phyloP scores from a whole-genome alignment of 2,329 filamentous ascomycete genomes.

The Trichoderma brevicompactum region DNA sequence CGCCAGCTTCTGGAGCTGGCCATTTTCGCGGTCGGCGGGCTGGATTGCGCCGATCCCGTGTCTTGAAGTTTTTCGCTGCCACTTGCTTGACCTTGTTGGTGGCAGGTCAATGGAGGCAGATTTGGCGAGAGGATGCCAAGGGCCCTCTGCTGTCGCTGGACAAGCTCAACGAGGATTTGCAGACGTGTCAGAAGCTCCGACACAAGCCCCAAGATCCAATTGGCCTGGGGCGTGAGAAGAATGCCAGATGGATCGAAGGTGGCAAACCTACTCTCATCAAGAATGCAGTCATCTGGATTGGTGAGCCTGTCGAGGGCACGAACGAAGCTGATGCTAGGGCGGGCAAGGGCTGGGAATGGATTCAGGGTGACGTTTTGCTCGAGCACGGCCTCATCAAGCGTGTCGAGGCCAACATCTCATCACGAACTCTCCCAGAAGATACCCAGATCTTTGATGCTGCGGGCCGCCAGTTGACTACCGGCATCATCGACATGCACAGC shows the following conservation, averaged over 20 bases:
- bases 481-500: constrained; percentile 74
- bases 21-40: constrained; percentile 35
- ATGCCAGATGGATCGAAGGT: constrained; percentile 63
- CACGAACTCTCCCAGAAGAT: constrained; percentile 50
- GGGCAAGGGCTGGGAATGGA: constrained; percentile 66
- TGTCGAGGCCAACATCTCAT: constrained; percentile 52
- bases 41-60: constrained; percentile 49
- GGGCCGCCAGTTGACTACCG: constrained; percentile 65
- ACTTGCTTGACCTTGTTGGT: constrained; percentile 56
- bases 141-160: constrained; percentile 52
- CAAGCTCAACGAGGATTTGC: constrained; percentile 58
- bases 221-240: constrained; percentile 60
- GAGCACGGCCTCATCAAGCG: constrained; percentile 64
- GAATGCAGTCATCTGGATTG: constrained; percentile 70
- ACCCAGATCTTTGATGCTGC: constrained; percentile 60
- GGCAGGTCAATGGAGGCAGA: constrained; percentile 54
- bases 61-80: constrained; percentile 49
- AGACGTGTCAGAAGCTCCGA: constrained; percentile 59
- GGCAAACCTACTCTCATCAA: constrained; percentile 65
- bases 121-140: constrained; percentile 38
- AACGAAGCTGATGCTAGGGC: constrained; percentile 57
- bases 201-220: constrained; percentile 59
- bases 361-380: constrained; percentile 62
- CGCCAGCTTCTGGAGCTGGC: constrained; percentile 30
- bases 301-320: constrained; percentile 59